Evolutionary conservation across 2,329 filamentous ascomycete genomes (phyloP), one percentile per base, ranked within the genome.

Genomic region (Zasmidium citrigriseum): DNA sequence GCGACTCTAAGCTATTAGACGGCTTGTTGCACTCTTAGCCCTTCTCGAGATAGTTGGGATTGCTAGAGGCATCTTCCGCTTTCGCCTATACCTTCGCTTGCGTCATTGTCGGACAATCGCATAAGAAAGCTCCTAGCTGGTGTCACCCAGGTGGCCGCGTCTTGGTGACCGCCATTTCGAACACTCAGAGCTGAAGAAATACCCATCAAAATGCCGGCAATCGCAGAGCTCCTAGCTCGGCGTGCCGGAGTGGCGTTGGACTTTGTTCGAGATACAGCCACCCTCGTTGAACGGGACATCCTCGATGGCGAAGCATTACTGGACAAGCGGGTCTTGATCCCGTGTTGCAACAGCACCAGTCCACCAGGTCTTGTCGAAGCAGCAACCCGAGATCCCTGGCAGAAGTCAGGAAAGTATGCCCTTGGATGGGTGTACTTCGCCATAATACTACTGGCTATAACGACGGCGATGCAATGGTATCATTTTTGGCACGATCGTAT

Each of bases 401-500:
- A 74, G 23, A 78, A 91, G 70, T 87, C 92, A 21, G 90, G 89
- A 46, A 96, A 96, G 78, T 96, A 97, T 77, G 91, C 83, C 1
- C 77, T 91, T 52, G 91, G 89, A 57, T 96, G 91, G 86, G 91
- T 93, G 14, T 96, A 96, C 75, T 96, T 96, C 69, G 87, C 89
- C 53, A 74, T 96, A 50, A 85, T 87, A 52, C 74, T 97, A 59
- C 82, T 93, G 63, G 82, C 83, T 24, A 68, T 85, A 54, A 86
- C 93, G 3, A 77, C 89, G 11, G 69, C 88, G 11, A 80, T 93
- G 71, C 86, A 91, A 65, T 82, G 90, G 71, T 96, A 93, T 81
- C 89, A 96, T 75, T 87, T 89, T 66, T 96, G 91, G 88, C 91
- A 93, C 67, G 93, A 97, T 79, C 96, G 95, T 78, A 91, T 96